Evolutionary conservation across 495 filamentous ascomycete genomes (phyloP).

Genomic region (Penicillium odoratum): DNA sequence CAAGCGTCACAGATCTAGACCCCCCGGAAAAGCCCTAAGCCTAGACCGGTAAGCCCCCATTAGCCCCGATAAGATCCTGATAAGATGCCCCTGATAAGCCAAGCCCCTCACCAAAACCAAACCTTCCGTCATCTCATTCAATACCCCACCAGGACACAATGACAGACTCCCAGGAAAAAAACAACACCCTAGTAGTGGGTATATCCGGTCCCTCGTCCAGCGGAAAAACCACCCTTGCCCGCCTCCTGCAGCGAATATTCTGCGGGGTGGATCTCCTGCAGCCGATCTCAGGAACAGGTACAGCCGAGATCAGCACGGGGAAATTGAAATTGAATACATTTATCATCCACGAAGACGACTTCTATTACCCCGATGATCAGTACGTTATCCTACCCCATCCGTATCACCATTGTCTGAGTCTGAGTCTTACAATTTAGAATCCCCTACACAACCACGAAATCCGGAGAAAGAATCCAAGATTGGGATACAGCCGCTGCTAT

Average conservation of each 20-base stretch:
- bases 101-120: constrained; percentile 2
- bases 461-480: constrained; percentile 61
- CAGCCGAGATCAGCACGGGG: neutral
- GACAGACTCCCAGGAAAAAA: constrained; percentile 3
- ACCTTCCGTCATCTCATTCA: neutral
- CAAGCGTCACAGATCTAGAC: neutral
- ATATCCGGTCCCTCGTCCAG: constrained; percentile 75
- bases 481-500: constrained; percentile 84
- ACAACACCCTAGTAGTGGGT: constrained; percentile 58
- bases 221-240: constrained; percentile 78
- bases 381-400: constrained; percentile 27
- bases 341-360: constrained; percentile 91
- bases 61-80: neutral
- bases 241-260: constrained; percentile 72
- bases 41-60: neutral
- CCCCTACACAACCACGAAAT: constrained; percentile 46
- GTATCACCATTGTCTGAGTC: neutral
- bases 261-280: constrained; percentile 18
- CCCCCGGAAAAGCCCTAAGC: neutral
- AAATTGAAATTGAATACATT: constrained; percentile 48
- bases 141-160: constrained; percentile 7
- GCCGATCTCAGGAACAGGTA: neutral
- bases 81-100: neutral
- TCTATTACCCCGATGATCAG: constrained; percentile 77
- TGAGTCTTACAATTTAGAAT: constrained; percentile 36